phyloP scores from a whole-genome alignment of 2,329 filamentous ascomycete genomes.

The Incumbomyces lentus region DNA sequence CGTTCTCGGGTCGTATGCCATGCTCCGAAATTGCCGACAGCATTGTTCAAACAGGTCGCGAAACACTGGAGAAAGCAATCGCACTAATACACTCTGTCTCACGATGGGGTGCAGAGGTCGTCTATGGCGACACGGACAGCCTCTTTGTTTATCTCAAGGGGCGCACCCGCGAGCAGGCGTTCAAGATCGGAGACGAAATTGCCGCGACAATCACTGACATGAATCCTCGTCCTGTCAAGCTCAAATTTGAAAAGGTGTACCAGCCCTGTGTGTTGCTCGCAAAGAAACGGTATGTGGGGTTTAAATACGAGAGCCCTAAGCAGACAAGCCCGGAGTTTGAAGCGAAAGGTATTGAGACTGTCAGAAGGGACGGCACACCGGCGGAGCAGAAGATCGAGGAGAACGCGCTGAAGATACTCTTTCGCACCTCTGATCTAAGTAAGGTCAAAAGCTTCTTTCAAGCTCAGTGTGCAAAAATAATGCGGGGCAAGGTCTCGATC shows the following conservation, averaged over 20 bases:
- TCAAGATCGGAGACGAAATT: constrained; percentile 86
- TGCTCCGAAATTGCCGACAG: constrained; percentile 96
- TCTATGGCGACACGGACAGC: constrained; percentile 96
- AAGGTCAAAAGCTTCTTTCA: constrained; percentile 87
- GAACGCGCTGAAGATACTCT: constrained; percentile 76
- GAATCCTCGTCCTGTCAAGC: constrained; percentile 84
- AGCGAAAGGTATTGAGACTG: constrained; percentile 96
- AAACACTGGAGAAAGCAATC: constrained; percentile 89
- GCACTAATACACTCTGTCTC: constrained; percentile 80
- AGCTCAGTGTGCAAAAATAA: constrained; percentile 80
- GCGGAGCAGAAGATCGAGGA: constrained; percentile 96
- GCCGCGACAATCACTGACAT: constrained; percentile 74
- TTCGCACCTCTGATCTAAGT: constrained; percentile 79
- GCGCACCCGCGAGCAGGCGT: constrained; percentile 76
- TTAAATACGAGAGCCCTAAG: constrained; percentile 75
- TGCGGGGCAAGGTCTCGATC: constrained; percentile 75
- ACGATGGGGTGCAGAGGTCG: constrained; percentile 87
- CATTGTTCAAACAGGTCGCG: constrained; percentile 90
- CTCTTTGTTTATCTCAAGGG: constrained; percentile 85
- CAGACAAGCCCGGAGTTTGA: constrained; percentile 83
- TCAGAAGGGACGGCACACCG: constrained; percentile 85
- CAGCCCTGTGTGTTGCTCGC: constrained; percentile 87
- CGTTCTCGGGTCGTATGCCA: constrained; percentile 94
- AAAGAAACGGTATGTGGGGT: constrained; percentile 96
- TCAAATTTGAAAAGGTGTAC: constrained; percentile 98